Percentiles rank a stretch among this genome's conserved stretches.
Conservation (phyloP, 129 eudicot genomes). For the Cynara cardunculus region DNA sequence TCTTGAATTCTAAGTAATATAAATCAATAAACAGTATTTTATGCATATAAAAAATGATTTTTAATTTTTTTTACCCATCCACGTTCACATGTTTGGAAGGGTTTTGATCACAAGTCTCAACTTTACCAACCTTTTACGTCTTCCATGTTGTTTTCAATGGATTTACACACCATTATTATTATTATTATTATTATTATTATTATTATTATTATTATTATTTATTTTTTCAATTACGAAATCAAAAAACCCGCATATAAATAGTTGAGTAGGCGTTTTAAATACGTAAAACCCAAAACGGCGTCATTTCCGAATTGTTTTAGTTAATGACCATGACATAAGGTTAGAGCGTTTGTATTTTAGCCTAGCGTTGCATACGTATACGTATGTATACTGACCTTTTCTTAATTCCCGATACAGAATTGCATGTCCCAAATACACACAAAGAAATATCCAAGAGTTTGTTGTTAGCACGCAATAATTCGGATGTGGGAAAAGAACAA, state of each 20-base stretch:
- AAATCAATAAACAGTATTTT: no score
- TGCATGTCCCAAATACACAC: background rate
- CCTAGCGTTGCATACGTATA: background rate
- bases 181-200: background rate
- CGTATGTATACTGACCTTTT: background rate
- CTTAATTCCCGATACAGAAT: background rate
- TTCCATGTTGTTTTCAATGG: conserved; percentile 4
- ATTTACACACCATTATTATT: background rate
- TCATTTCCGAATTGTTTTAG: background rate
- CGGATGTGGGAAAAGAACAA: background rate
- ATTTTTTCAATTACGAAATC: no score
- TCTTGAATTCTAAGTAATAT: no score
- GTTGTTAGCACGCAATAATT: background rate
- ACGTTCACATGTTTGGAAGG: conserved; percentile 28
- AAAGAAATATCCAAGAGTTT: background rate
- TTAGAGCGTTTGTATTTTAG: background rate
- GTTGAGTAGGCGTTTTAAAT: background rate
- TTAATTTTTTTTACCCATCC: no score
- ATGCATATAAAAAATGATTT: no score
- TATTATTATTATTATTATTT: no score
- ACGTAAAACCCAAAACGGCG: background rate
- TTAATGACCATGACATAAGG: background rate
- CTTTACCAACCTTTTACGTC: conserved; percentile 21
- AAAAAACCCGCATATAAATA: background rate
- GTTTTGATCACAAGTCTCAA: conserved; percentile 30